phyloP scores from a whole-genome alignment of 75 land plant genomes.

The Picea glauca region DNA sequence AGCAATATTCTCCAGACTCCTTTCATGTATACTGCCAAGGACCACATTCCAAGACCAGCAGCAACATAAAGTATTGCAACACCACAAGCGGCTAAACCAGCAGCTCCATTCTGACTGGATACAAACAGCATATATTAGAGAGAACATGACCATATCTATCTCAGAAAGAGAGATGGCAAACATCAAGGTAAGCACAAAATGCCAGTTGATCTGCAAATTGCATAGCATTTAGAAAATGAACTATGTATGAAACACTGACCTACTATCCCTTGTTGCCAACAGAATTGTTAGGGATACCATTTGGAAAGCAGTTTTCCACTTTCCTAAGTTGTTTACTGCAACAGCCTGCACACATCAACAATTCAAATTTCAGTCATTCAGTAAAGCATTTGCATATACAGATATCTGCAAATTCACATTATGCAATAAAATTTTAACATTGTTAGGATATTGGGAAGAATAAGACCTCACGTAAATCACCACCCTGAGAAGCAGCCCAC shows the following conservation, averaged over 20 bases:
- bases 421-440: conserved; percentile 1
- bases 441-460: background rate
- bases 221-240: background rate
- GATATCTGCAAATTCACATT: background rate
- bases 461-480: conserved; percentile 61
- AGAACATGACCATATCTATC: background rate
- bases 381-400: background rate
- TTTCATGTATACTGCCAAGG: conserved; percentile 77
- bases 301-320: conserved; percentile 97
- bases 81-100: conserved; percentile 50
- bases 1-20: conserved; percentile 68
- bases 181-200: conserved; percentile 3
- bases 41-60: conserved; percentile 87
- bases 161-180: background rate
- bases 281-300: conserved; percentile 88
- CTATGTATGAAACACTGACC: conserved; percentile 28
- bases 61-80: conserved; percentile 74
- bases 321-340: conserved; percentile 92
- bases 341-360: conserved; percentile 62
- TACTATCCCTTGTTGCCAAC: conserved; percentile 64
- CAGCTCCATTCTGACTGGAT: conserved; percentile 45
- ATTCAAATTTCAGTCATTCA: background rate
- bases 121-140: background rate
- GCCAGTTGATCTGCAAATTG: background rate
- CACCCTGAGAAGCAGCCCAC: conserved; percentile 96